Base-by-base conservation (phyloP, 768 basidiomycete species). In the Amanita jacksonii region DNA sequence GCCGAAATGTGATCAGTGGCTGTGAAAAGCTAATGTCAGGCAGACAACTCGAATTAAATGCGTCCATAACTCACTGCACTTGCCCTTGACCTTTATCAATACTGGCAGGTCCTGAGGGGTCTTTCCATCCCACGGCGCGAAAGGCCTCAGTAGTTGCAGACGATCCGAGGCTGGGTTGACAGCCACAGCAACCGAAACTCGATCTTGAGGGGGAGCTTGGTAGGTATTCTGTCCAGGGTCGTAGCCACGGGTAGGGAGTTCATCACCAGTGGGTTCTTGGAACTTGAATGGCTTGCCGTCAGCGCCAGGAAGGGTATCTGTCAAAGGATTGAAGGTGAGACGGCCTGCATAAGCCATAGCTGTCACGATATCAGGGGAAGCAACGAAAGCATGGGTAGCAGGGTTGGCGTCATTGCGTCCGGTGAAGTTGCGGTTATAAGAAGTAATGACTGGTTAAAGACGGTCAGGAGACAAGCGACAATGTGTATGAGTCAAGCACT, bases 361-460 rank as follows among this genome's bases (percentile, higher is more conserved):
- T 52, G 94, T 97, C 62, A 97, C 94, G 61, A 99, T 69, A 57
- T 96, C 88, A 33, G 88, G 90, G 25, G 90, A 91, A 31, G 90
- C 83, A 57, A 94, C 90, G 58, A 93, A 94, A 38, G 90, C 88
- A 66, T 98, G 96, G 24, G 96, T 99, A 50, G 92, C 92, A 16
- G 94, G 92, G 79, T 99, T 98, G 55, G 96, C 93, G 57, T 98
- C 96, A 65, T 99, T 99, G 60, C 96, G 91, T 46, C 94, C 96
- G 53, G 96, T 98, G 73, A 99, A 99, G 82, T 99, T 99, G 63
- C 96, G 93, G 81, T 99, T 99, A 79, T 99, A 99, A 15, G 93
- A 97, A 41, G 94, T 94, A 67, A 99, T 89, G 73, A 98, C 87
- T 90, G 37, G 57, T n/a, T n/a, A 4, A 59, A 46, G 23, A 12